phyloP scores from a whole-genome alignment of 2,329 filamentous ascomycete genomes.

The Aspergillus ibericus region DNA sequence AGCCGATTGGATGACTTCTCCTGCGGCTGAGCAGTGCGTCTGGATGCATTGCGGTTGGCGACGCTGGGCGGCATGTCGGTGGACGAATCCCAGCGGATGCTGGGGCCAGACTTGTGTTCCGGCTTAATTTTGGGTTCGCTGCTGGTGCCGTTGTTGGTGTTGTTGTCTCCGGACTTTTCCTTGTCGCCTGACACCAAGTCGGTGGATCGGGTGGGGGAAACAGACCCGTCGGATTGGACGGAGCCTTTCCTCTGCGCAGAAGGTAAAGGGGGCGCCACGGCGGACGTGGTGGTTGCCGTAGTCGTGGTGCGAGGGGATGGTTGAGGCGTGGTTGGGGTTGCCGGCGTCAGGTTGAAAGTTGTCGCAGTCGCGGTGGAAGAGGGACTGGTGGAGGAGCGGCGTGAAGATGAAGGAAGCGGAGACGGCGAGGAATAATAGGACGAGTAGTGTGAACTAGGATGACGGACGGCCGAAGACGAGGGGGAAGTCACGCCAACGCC shows the following conservation, averaged over 20 bases:
- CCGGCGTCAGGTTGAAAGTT: slow-evolving; percentile 9
- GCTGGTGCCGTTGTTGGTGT: slow-evolving; percentile 2
- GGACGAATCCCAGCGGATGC: slow-evolving; percentile 21
- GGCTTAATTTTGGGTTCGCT: not conserved
- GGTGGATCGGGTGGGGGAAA: slow-evolving; percentile 19
- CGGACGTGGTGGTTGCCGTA: slow-evolving; percentile 7
- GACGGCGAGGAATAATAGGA: slow-evolving; percentile 33
- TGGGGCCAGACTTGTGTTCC: slow-evolving; percentile 28
- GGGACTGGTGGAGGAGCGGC: slow-evolving; percentile 20
- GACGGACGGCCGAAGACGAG: slow-evolving; percentile 25
- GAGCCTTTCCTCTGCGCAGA: slow-evolving; percentile 9
- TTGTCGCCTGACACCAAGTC: slow-evolving; percentile 10
- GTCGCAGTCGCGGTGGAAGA: slow-evolving; percentile 6
- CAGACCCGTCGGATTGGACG: slow-evolving; percentile 6
- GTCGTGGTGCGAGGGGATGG: slow-evolving; percentile 6
- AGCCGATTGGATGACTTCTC: slow-evolving; percentile 31
- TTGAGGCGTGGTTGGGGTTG: slow-evolving; percentile 24
- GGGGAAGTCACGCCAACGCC: slow-evolving; percentile 37
- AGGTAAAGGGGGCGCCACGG: slow-evolving; percentile 7
- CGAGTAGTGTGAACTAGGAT: slow-evolving; percentile 30
- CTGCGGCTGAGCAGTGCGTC: slow-evolving; percentile 43
- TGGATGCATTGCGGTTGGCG: slow-evolving; percentile 33
- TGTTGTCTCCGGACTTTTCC: slow-evolving; percentile 23
- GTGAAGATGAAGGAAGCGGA: slow-evolving; percentile 14
- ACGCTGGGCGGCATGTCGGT: slow-evolving; percentile 20